Base-by-base conservation (phyloP, 129 eudicot genomes). In the Chrysanthemum lavandulifolium region DNA sequence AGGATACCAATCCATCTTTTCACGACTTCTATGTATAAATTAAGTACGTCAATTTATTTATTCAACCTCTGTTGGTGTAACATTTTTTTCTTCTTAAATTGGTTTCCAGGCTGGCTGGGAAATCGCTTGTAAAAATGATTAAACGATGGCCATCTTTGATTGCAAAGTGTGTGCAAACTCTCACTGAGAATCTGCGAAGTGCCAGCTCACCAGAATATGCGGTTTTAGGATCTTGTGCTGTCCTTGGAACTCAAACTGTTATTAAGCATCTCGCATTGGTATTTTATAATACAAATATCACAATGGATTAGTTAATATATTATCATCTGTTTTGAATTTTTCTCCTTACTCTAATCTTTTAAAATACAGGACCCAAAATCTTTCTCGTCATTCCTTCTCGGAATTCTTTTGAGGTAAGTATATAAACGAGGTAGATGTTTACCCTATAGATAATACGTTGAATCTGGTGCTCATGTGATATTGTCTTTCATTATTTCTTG, bases 211-310 rank as follows among this genome's bases (percentile, higher is more conserved):
- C 94, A 53, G 99, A 94, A 80, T 83, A 84, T 82, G 82, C 73
- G 4, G 96, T 94, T 48, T 85, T 94, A 67, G 99, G 99, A 56
- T 94, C 99, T 54, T 94, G 99, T 87, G 90, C 94, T 50, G 87
- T 94, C 19, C 94, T 94, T 71, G 86, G 93, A 63, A 81, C 97
- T 47, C 97, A 94, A 81, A 86, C 97, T 49, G 87, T 94, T 84
- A 86, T 94, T 54, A 94, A 90, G 80, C 93, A 87, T 83, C 84
- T 94, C 79, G 82, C 96, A 13, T 86, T 80, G 97, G 99, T 94
- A 94, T 65, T 36, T 25, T 21, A 67, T 48, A 8, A 43, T 65
- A 76, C 23, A 31, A 69, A 50, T 9, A 71, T n/a, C 55, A 49
- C 67, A 21, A 31, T 7, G 10, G 15, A 10, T 58, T 59, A 16